Evolutionary conservation across 169 alveolate species (phyloP), one percentile per base, ranked within the genome.

Genomic region (Eimeria acervulina): DNA sequence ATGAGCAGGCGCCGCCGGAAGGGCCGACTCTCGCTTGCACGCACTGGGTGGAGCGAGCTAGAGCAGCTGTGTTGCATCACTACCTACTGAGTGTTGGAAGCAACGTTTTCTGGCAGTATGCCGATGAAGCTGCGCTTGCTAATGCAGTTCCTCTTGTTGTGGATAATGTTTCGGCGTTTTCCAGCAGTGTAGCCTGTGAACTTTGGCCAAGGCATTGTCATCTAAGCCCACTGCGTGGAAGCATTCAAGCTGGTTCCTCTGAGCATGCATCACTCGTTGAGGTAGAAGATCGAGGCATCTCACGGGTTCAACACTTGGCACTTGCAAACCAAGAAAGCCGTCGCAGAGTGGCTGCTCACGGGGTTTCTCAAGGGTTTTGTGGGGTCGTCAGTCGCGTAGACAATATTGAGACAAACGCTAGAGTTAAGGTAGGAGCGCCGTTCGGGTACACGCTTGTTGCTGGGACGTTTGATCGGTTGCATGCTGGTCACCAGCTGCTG

Each of bases 391-490:
- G 52, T 3, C 28, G 51, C 28, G 17, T 47, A 21, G 83, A 72
- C 83, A 72, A 28, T 4, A 51, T 51, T 1, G 36, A 19, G 15
- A 28, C 47, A 10, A 28, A 33, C 31, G 52, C 3, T 4, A 13
- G 36, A 21, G 55, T 38, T 76, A 3, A 17, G 12, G 28, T 44
- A 59, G 28, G 51, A 8, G 66, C 66, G 42, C 91, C 90, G 5
- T 81, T 96, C 42, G 76, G 93, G 44, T 93, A 95, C 26, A 76
- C 97, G 38, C 70, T 97, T 38, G 96, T 95, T 74, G 98, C 97
- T 28, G 98, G 98, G 21, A 96, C 98, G 38, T 97, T 97, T 52
- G 98, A 97, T 80, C 96, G 97, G 19, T 96, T 97, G n/a, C 98
- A 97, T 66, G 97, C 97, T 12, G 98, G 98, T 15, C 98, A 97